Evolutionary conservation across 208 protist species (phyloP), one percentile per base, ranked within the genome.

Genomic region (Polymyxa betae): DNA sequence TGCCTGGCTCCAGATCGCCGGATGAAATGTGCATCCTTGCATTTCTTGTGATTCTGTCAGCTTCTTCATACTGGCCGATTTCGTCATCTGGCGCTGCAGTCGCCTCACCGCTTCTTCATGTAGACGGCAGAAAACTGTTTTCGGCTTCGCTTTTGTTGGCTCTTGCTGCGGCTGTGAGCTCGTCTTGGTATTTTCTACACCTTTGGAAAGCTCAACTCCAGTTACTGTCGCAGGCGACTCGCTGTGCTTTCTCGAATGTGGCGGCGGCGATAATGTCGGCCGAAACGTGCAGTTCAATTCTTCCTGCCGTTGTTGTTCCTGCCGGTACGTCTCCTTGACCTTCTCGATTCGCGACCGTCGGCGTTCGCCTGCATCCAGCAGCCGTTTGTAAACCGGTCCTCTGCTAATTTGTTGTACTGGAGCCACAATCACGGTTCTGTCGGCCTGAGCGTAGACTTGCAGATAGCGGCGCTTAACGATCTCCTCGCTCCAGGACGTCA

Each of bases 241-340:
- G 5, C 12, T 29, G 5, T 5, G 49, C 24, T 60, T 60, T 60
- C 12, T 60, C 5, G 49, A 60, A 29, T 60, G 35, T 12, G 72
- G n/a, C 5, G 16, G 40, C n/a, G n/a, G 5, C 35, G 10, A 45
- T n/a, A 82, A 20, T 35, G 5, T 5, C 35, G 72, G 72, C 12
- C 72, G 5, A 43, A 82, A 82, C 72, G 72, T 82, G 72, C 72
- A 82, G 16, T 40, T n/a, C 35, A 43, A 45, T n/a, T 45, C 10
- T 43, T 82, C 72, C 72, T 35, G 16, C 72, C 40, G n/a, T n/a
- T 35, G 5, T n/a, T 35, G n/a, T 43, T 82, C n/a, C 72, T 82
- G 16, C 24, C 49, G 5, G 12, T 24, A 60, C 24, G 5, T 5
- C 24, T 60, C 49, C 12, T 5, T 24, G 12, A 60, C 49, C 24